A percentile compares a stretch with the other conserved stretches of the same genome.
Evolutionary conservation across 495 filamentous ascomycete genomes (phyloP).

Genomic region (Talaromyces nanjingensis): DNA sequence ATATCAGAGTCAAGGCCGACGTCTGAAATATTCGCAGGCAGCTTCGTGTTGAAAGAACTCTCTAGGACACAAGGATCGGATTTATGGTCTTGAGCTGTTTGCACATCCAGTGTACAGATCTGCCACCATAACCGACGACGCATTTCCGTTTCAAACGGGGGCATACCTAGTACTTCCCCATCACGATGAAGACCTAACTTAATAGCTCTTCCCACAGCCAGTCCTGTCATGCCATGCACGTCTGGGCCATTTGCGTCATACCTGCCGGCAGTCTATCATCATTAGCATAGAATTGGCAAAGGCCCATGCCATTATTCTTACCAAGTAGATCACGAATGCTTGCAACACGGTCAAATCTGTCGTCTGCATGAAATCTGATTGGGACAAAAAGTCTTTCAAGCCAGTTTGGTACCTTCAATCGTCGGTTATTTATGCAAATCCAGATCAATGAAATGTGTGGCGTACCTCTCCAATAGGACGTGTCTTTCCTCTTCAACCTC

Average conservation of each 20-base stretch:
- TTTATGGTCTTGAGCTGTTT: slow-evolving; percentile 65
- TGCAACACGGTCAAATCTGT: slow-evolving; percentile 61
- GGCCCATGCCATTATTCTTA: slow-evolving; percentile 7
- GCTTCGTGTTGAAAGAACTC: slow-evolving; percentile 52
- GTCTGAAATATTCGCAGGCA: slow-evolving; percentile 66
- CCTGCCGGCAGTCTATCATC: slow-evolving; percentile 33
- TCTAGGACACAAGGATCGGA: slow-evolving; percentile 62
- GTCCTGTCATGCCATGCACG: slow-evolving; percentile 45
- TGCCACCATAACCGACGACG: slow-evolving; percentile 72
- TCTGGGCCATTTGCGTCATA: slow-evolving; percentile 47
- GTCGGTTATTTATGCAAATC: background rate
- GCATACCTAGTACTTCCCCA: slow-evolving; percentile 39
- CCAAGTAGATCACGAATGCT: slow-evolving; percentile 62
- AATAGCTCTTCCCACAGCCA: slow-evolving; percentile 62
- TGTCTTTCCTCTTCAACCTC: slow-evolving; percentile 13
- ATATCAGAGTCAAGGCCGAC: slow-evolving; percentile 53
- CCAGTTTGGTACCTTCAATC: slow-evolving; percentile 52
- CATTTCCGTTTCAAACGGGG: slow-evolving; percentile 69
- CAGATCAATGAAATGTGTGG: slow-evolving; percentile 1
- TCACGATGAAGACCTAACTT: slow-evolving; percentile 65
- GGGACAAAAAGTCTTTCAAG: slow-evolving; percentile 59
- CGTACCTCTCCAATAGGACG: slow-evolving; percentile 36
- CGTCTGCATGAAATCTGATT: slow-evolving; percentile 56
- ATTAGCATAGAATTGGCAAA: background rate
- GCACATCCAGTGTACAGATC: slow-evolving; percentile 60